These are phyloP conservation scores for carrot (Daucus carota) DNA, from an alignment of 129 eudicot species.

Conservation along the genomic window DNA sequence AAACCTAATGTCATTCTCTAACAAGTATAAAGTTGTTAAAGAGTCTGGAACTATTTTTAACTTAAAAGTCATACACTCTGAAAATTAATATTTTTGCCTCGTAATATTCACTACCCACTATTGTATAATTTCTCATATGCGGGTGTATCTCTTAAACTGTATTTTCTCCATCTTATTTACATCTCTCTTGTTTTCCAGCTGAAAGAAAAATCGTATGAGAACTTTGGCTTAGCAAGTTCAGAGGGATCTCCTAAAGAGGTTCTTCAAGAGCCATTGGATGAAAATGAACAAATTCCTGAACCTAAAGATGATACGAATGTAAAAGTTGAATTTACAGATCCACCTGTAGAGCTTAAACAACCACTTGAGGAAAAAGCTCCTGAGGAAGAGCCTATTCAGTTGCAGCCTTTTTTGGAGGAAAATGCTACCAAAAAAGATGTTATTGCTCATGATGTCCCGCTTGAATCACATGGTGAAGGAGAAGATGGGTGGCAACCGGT, in stretches of 20 bases:
- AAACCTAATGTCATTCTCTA: neutral
- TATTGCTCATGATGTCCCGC: constrained; percentile 36
- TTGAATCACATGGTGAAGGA: constrained; percentile 57
- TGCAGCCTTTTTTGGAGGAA: constrained; percentile 26
- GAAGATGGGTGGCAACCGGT: constrained; percentile 99
- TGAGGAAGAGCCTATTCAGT: constrained; percentile 30
- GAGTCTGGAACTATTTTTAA: neutral
- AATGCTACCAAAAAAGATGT: constrained; percentile 21
- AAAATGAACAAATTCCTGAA: constrained; percentile 34
- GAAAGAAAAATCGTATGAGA: constrained; percentile 65
- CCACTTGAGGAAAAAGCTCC: constrained; percentile 29
- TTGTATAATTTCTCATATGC: neutral
- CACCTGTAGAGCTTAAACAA: constrained; percentile 25
- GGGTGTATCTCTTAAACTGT: neutral
- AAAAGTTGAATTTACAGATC: constrained; percentile 22
- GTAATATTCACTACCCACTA: neutral
- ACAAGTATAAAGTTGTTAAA: neutral
- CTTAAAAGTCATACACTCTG: neutral
- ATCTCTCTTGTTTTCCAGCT: constrained; percentile 33
- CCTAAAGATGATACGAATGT: constrained; percentile 26
- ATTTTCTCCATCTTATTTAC: neutral
- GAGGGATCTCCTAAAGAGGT: constrained; percentile 48
- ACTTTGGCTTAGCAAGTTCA: constrained; percentile 32
- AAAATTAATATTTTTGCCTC: neutral
- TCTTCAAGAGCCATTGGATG: constrained; percentile 33